These are phyloP conservation scores for Avena eriantha DNA, from an alignment of 176 grass and related monocot species.

Conservation along the genomic window DNA sequence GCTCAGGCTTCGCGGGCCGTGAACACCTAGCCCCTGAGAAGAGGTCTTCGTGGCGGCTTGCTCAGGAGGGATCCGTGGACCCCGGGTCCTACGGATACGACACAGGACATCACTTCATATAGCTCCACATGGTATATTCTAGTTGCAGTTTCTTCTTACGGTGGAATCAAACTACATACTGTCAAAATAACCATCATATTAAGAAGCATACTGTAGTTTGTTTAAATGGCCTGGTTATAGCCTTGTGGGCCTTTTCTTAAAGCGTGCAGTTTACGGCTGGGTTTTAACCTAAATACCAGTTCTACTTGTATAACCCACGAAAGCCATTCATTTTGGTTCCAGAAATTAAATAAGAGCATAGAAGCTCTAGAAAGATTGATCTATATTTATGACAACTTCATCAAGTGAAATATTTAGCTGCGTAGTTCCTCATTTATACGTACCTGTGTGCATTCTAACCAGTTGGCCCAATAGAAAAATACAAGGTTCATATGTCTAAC, in stretches of 20 bases:
- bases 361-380: conserved; percentile 24
- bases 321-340: conserved; percentile 29
- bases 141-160: conserved; percentile 11
- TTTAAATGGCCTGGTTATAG: conserved; percentile 2
- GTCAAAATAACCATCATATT: conserved; percentile 16
- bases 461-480: background rate
- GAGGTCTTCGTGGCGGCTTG: too few species aligned
- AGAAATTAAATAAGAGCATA: conserved; percentile 10
- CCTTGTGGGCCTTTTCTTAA: conserved; percentile 23
- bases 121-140: conserved; percentile 7
- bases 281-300: conserved; percentile 3
- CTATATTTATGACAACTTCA: background rate
- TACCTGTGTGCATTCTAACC: background rate
- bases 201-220: conserved; percentile 11
- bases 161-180: background rate
- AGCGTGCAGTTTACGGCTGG: background rate
- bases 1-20: too few species aligned
- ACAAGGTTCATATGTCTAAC: background rate
- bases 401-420: background rate
- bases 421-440: conserved; percentile 10
- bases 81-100: too few species aligned
- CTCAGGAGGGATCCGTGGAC: too few species aligned
- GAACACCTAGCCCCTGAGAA: too few species aligned
- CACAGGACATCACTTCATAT: conserved; percentile 6
- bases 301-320: background rate